These are phyloP conservation scores for Dalbergia oliveri DNA, from an alignment of 306 rosid species.

Conservation along the genomic window DNA sequence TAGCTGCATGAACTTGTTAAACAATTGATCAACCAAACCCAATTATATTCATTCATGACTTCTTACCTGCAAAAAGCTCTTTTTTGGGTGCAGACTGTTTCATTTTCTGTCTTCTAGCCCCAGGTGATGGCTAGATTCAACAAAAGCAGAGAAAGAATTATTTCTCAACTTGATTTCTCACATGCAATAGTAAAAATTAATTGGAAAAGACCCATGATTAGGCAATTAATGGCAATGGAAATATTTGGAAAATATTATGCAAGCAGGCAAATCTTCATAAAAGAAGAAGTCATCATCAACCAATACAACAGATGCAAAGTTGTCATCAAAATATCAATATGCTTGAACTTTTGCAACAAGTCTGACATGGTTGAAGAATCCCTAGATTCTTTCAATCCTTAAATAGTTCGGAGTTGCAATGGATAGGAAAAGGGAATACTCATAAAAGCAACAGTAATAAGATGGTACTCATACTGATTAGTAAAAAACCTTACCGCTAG, in stretches of 20 bases:
- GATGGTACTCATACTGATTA: slow-evolving; percentile 13
- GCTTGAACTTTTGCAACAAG: slow-evolving; percentile 17
- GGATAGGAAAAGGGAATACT: slow-evolving; percentile 36
- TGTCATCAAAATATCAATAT: slow-evolving; percentile 28
- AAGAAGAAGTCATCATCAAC: slow-evolving; percentile 9
- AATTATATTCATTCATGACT: slow-evolving; percentile 33
- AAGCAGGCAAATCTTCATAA: slow-evolving; percentile 22
- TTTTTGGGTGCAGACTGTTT: slow-evolving; percentile 56
- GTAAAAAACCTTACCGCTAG: slow-evolving; percentile 49
- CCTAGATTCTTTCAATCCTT: slow-evolving; percentile 11
- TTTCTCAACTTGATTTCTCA: slow-evolving; percentile 33
- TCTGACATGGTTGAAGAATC: slow-evolving; percentile 36
- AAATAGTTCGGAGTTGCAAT: slow-evolving; percentile 26
- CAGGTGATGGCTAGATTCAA: slow-evolving; percentile 64
- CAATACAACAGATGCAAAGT: background rate
- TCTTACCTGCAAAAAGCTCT: slow-evolving; percentile 67
- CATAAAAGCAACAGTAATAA: slow-evolving; percentile 26
- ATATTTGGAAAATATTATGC: background rate
- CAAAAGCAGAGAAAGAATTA: slow-evolving; percentile 44
- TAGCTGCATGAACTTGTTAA: slow-evolving; percentile 23
- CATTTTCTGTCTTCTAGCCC: slow-evolving; percentile 64
- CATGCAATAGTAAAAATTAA: slow-evolving; percentile 8
- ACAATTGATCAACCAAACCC: slow-evolving; percentile 30
- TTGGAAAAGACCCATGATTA: background rate
- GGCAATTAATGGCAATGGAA: slow-evolving; percentile 25